Percentiles rank a stretch among this genome's conserved stretches.
Evolutionary conservation across 768 basidiomycete species (phyloP).

Genomic region (Agrocybe praecox): DNA sequence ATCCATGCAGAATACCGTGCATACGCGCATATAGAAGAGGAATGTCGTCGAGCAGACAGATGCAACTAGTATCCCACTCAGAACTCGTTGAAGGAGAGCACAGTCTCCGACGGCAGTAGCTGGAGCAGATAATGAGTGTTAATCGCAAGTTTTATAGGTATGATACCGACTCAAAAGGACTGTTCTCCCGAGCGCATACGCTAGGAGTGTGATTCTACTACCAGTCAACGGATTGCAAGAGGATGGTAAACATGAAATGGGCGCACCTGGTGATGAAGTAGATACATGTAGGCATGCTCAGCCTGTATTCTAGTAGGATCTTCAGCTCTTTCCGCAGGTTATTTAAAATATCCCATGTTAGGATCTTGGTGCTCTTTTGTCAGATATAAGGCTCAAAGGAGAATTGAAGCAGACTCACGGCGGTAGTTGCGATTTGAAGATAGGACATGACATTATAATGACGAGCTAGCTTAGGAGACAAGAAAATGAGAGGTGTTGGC

Average conservation of each 20-base stretch:
- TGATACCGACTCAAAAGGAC: conserved; percentile 21
- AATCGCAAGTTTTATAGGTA: not conserved
- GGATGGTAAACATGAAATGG: not conserved
- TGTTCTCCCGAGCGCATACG: conserved; percentile 15
- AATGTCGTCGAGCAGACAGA: conserved; percentile 19
- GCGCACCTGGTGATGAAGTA: conserved; percentile 18
- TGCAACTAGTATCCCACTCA: conserved; percentile 21
- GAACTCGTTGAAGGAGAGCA: conserved; percentile 6
- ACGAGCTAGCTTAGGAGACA: conserved; percentile 6
- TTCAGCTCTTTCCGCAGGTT: conserved; percentile 6
- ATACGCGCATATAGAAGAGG: conserved; percentile 30
- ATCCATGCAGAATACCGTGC: conserved; percentile 21
- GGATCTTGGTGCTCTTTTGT: not conserved
- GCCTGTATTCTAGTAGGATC: not conserved
- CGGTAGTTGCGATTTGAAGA: conserved; percentile 8
- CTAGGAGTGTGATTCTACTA: conserved; percentile 12
- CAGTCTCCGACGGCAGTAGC: conserved; percentile 20
- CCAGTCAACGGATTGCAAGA: not conserved
- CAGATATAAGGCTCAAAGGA: not conserved
- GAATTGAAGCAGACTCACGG: not conserved
- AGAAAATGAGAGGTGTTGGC: conserved; percentile 11
- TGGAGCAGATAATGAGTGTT: not conserved
- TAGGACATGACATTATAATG: conserved; percentile 6
- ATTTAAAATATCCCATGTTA: conserved; percentile 8
- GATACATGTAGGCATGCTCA: conserved; percentile 7